phyloP scores from a whole-genome alignment of 2,329 filamentous ascomycete genomes.

The Trichoderma koningiopsis region DNA sequence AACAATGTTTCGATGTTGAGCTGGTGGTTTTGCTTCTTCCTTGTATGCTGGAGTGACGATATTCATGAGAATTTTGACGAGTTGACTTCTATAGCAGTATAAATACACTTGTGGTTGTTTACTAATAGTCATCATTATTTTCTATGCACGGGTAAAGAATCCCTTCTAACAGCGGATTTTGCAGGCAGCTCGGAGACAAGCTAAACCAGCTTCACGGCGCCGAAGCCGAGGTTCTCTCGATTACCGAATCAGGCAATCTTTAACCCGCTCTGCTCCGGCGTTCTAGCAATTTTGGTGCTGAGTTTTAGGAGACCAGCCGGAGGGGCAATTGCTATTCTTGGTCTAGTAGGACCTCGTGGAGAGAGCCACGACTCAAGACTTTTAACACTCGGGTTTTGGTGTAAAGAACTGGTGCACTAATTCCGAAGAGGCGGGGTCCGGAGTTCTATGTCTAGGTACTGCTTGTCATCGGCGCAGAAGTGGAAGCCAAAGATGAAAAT shows the following conservation, averaged over 20 bases:
- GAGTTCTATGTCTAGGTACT: background rate
- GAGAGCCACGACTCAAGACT: background rate
- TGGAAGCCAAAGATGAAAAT: background rate
- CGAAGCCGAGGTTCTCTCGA: background rate
- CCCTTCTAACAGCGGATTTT: background rate
- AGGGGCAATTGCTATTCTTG: background rate
- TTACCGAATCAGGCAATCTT: background rate
- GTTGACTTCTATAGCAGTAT: background rate
- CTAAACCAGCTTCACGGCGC: background rate
- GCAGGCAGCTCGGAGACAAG: slow-evolving; percentile 5
- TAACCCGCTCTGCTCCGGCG: background rate
- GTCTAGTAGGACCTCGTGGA: background rate
- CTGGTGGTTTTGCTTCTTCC: background rate
- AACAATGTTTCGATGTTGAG: background rate
- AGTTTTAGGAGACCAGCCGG: background rate
- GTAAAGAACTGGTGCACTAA: background rate
- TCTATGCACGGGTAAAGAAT: background rate
- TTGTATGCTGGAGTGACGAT: background rate
- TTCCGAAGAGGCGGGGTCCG: background rate
- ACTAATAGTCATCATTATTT: background rate
- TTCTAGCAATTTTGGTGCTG: background rate
- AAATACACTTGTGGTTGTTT: background rate
- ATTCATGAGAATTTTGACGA: background rate
- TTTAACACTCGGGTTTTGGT: background rate
- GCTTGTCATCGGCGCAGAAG: background rate